phyloP scores from a whole-genome alignment of 192 early-diverging fungal species.

The Backusella parvicylindrica region DNA sequence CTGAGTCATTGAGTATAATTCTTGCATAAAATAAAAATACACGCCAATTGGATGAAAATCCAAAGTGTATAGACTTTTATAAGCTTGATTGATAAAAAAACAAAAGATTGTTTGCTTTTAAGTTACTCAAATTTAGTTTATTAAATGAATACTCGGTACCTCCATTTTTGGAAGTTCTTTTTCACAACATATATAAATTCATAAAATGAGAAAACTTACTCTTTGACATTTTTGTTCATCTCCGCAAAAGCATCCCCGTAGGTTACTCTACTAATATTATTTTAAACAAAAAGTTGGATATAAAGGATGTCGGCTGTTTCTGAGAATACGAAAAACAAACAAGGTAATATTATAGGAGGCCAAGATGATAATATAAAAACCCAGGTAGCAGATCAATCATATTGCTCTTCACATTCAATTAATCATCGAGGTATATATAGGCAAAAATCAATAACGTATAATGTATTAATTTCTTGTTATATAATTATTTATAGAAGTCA shows the following conservation, averaged over 20 bases:
- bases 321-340: neutral
- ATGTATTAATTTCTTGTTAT: too few relatives aligned
- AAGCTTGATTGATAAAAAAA: neutral
- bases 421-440: neutral
- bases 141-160: too few relatives aligned
- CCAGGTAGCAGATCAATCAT: neutral
- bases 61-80: neutral
- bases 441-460: neutral
- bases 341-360: neutral
- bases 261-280: neutral
- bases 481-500: too few relatives aligned
- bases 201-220: too few relatives aligned
- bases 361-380: neutral
- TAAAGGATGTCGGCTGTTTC: neutral
- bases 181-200: too few relatives aligned
- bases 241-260: neutral
- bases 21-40: neutral
- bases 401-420: neutral
- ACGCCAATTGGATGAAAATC: too few relatives aligned
- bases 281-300: neutral
- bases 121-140: too few relatives aligned
- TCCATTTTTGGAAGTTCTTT: too few relatives aligned
- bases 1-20: neutral
- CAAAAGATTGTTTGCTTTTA: neutral
- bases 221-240: neutral